Evolutionary conservation across 805 yeast genomes (phyloP), one percentile per base, ranked within the genome.

Genomic region (Priceomyces medius): DNA sequence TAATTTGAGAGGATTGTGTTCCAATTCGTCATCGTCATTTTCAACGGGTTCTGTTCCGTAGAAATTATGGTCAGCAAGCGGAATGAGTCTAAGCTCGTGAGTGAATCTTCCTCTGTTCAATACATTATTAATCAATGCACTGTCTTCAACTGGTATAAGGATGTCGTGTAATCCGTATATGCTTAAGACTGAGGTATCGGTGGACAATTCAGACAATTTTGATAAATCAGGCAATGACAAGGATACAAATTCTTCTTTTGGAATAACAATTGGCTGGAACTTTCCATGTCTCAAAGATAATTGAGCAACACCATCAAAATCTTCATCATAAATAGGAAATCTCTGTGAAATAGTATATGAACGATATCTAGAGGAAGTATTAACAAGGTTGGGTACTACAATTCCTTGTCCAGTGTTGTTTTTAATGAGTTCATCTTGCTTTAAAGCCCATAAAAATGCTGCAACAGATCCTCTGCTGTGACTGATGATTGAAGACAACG

Each of bases 391-490:
- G 1, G 90, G 89, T 2, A 85, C 78, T n/a, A 68, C 52, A 8
- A 66, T 61, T 6, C 56, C 47, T 3, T 66, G 42, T 5, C 50
- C 48, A 7, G 59, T 52, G 3, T 56, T 62, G 28, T 51, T 41
- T 2, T 60, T 61, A 10, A 61, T 41, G 19, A 68, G 62, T 9
- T 47, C 32, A 44, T 74, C 72, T 42, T 76, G 77, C 28, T 61
- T 42, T 24, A 77, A 44, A 3, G 83, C 83, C 85, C 90, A 90
- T 41, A 76, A 65, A 53, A 87, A 81, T 81, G 82, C 79, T 4
- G 90, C 82, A 20, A 85, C 74, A 3, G 79, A 73, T 7, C 96
- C 97, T 44, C 97, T 70, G 0, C 96, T 87, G 59, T 90, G 97
- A 3, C 80, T 84, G 21, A 86, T 74, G 3, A 89, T 66, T 1